Percentiles rank a stretch among this genome's conserved stretches.
Conservation (phyloP, 495 filamentous ascomycete species). For the Pyronema omphalodes region DNA sequence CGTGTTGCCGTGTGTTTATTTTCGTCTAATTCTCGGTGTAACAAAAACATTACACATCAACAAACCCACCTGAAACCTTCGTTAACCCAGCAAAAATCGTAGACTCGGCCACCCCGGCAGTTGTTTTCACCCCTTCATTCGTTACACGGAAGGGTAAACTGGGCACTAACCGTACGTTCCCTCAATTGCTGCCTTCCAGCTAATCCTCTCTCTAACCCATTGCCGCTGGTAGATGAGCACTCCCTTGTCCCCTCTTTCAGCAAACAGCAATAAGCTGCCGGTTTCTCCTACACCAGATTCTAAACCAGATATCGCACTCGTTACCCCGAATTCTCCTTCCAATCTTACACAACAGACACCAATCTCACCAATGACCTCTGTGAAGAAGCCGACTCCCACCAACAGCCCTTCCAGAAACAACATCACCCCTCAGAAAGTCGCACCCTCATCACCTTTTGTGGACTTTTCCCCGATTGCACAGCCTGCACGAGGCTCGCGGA, state of each 20-base stretch:
- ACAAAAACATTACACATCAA: neutral
- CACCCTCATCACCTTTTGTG: constrained; percentile 3
- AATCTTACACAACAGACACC: neutral
- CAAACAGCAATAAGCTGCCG: neutral
- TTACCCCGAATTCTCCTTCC: neutral
- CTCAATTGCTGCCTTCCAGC: neutral
- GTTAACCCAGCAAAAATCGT: no score
- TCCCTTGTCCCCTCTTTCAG: neutral
- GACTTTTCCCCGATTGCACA: neutral
- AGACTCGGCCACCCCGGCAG: neutral
- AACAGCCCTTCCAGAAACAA: neutral
- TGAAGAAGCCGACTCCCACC: constrained; percentile 28
- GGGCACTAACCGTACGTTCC: neutral
- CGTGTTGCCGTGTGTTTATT: constrained; percentile 1
- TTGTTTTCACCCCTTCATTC: neutral
- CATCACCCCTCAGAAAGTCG: neutral
- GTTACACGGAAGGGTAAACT: neutral
- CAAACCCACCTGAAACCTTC: neutral
- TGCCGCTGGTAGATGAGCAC: neutral
- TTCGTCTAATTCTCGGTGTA: neutral
- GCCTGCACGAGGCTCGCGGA: neutral
- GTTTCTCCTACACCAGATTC: neutral
- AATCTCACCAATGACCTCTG: constrained; percentile 5
- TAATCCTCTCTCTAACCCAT: neutral
- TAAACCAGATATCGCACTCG: neutral